phyloP scores from a whole-genome alignment of 371 early-diverging fungal genomes.

The Rhizopus arrhizus region DNA sequence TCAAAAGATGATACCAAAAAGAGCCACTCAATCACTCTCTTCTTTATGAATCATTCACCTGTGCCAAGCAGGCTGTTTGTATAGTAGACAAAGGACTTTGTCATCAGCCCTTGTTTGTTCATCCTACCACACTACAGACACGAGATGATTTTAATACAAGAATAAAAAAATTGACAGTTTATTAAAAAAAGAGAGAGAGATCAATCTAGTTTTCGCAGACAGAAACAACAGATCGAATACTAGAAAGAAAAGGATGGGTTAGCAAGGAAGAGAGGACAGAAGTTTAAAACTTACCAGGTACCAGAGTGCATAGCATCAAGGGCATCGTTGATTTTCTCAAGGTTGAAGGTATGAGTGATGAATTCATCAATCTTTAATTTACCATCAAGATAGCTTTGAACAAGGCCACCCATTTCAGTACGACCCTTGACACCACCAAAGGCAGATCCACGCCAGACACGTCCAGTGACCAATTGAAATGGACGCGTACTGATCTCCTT shows the following conservation, averaged over 20 bases:
- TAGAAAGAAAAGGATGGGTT: conserved; percentile 21
- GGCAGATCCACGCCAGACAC: conserved; percentile 95
- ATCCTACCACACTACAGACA: too few species aligned
- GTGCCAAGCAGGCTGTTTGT: too few species aligned
- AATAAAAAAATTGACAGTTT: background rate
- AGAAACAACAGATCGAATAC: conserved; percentile 65
- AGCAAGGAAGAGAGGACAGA: background rate
- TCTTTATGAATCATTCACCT: too few species aligned
- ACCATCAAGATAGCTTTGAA: conserved; percentile 81
- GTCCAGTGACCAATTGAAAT: conserved; percentile 93
- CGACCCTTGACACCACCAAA: conserved; percentile 97
- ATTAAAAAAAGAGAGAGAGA: background rate
- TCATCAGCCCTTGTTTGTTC: too few species aligned
- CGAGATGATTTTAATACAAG: too few species aligned
- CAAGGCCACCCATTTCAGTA: conserved; percentile 85
- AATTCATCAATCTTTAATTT: conserved; percentile 90
- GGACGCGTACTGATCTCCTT: conserved; percentile 92
- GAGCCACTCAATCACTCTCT: too few species aligned
- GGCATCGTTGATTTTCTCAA: conserved; percentile 90
- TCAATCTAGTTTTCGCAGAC: conserved; percentile 28
- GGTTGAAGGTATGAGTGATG: conserved; percentile 80
- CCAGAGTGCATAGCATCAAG: conserved; percentile 88
- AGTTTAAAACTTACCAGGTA: conserved; percentile 54
- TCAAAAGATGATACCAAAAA: too few species aligned
- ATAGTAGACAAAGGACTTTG: too few species aligned